Evolutionary conservation across 2,329 filamentous ascomycete genomes (phyloP), one percentile per base, ranked within the genome.

Genomic region (Didymella pomorum): DNA sequence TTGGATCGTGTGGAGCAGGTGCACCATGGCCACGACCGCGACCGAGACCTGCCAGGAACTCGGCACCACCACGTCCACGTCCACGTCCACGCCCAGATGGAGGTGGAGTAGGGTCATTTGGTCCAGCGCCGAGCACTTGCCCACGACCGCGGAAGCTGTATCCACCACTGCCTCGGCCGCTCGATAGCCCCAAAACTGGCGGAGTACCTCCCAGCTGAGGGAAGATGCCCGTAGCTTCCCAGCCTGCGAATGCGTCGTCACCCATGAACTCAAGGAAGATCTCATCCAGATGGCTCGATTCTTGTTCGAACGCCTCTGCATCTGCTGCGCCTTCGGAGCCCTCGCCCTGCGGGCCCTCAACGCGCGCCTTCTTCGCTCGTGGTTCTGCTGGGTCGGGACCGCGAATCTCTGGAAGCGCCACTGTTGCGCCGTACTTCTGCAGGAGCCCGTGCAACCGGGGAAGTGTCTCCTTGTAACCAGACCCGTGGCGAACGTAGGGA

Each of bases 351-450:
- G 39, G n/a, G 8, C 25, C 20, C 4, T 33, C 37, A 3, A 58
- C 9, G 18, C 50, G 44, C 11, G 56, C 18, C 21, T 33, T 53
- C 49, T 58, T 58, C 18, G 44, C 3, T 25, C 52, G 29, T 26
- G 56, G 43, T 37, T 49, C 44, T 23, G 23, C 44, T 23, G 23
- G 8, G 2, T 44, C 49, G 7, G 52, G 23, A 29, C 31, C 4
- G 2, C 11, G 12, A 8, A 29, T 11, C 10, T 45, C 29, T 16
- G 41, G 49, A 25, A 58, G 48, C 7, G 23, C 37, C 7, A 53
- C 39, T 16, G 56, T 53, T 9, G 49, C 56, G 20, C 56, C 56
- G 28, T 58, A 58, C 4, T 25, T 48, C 25, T 43, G 50, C n/a
- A 58, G 20, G 10, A 12, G 44, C 14, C 44, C 9, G 12, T 58